Evolutionary conservation across 2,329 filamentous ascomycete genomes (phyloP).

Genomic region (Chalara sp.): DNA sequence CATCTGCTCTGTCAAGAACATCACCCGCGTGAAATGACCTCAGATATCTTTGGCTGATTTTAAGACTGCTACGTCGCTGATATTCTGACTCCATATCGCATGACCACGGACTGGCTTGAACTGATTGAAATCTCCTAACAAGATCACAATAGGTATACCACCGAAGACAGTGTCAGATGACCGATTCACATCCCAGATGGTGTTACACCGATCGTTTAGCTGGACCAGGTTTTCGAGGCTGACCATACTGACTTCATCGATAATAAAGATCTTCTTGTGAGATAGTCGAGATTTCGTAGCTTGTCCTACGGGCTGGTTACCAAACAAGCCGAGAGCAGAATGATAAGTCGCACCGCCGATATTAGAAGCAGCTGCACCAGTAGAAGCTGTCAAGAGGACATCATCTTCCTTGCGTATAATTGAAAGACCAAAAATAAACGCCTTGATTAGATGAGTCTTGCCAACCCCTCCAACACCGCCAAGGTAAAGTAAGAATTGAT

Average conservation of each 20-base stretch:
- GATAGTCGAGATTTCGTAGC: slow-evolving; percentile 2
- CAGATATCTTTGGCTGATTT: too few species aligned
- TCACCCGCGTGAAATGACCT: too few species aligned
- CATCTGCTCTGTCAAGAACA: too few species aligned
- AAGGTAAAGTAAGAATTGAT: slow-evolving; percentile 7
- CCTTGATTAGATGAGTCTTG: slow-evolving; percentile 6
- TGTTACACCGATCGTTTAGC: slow-evolving; percentile 3
- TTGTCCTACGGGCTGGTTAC: slow-evolving; percentile 4
- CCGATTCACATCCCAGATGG: slow-evolving; percentile 5
- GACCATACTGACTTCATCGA: slow-evolving; percentile 5
- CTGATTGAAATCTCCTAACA: slow-evolving; percentile 6
- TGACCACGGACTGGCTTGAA: slow-evolving; percentile 2
- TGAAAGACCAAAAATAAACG: slow-evolving; percentile 6
- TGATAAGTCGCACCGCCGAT: slow-evolving; percentile 4
- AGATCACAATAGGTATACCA: slow-evolving; percentile 2
- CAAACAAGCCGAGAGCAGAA: slow-evolving; percentile 6
- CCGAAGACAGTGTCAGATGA: slow-evolving; percentile 4
- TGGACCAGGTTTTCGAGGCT: slow-evolving; percentile 2
- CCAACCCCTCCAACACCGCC: slow-evolving; percentile 5
- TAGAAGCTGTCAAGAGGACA: neutral
- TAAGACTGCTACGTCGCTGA: neutral
- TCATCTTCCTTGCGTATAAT: slow-evolving; percentile 4
- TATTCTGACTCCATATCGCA: slow-evolving; percentile 6
- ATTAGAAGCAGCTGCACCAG: slow-evolving; percentile 1
- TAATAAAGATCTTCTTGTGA: slow-evolving; percentile 6